Evolutionary conservation across 768 basidiomycete genomes (phyloP), one percentile per base, ranked within the genome.

Genomic region (Russula foetens): DNA sequence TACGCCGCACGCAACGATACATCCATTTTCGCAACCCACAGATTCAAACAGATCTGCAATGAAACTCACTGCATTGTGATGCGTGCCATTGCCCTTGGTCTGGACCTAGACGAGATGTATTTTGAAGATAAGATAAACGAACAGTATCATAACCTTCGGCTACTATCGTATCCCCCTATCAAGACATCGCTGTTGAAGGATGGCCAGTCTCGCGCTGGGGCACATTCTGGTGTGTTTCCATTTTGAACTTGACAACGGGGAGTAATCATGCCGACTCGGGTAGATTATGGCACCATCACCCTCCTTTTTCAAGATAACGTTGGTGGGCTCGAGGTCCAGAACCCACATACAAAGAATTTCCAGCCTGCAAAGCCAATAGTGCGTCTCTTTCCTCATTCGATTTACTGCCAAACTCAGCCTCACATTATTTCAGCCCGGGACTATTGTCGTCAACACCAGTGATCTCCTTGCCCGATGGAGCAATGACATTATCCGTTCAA

Each of bases 391-490:
- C 49, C 21, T 55, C 39, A 4, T 38, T 8, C 53, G 19, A n/a
- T 29, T 28, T 35, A 7, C 26, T 21, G 12, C 43, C n/a, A 9
- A 23, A 17, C 48, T 43, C 56, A 76, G 47, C 43, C 60, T 21
- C 39, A 8, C 14, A 55, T 49, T 35, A n/a, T 46, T 3, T 67
- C 9, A 92, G 88, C 84, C 87, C 14, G 88, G 80, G 17, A 90
- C 90, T 2, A 86, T 92, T 53, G 86, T 93, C 31, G 79, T 93
- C 39, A 93, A 92, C 65, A 84, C 87, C 8, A 91, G 87, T 4
- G 90, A 93, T 69, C 77, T 92, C 26, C 75, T 92, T 15, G 80
- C 85, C 3, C 84, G 90, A 52, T 92, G 90, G 90, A 88, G 86
- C 66, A 92, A 92, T 69, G 86, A 89, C 70, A 76, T 84, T 21